Percentiles rank a stretch among this genome's conserved stretches.
These are phyloP conservation scores for Medicago ruthenica DNA, from an alignment of 306 rosid species.

Conservation along the genomic window DNA sequence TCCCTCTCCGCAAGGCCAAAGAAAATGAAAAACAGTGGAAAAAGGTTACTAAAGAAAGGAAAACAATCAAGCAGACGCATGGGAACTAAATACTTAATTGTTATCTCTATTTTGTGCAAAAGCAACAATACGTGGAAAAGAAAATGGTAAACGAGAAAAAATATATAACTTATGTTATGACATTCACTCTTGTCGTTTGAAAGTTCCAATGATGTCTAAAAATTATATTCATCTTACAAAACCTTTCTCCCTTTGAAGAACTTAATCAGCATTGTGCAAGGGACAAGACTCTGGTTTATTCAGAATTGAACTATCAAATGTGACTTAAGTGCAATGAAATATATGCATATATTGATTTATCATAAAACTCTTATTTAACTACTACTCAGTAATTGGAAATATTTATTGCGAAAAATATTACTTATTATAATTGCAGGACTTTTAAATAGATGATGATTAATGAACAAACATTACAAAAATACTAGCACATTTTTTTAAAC, in stretches of 20 bases:
- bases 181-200: constrained; percentile 23
- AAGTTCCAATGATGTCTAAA: constrained; percentile 26
- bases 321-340: constrained; percentile 7
- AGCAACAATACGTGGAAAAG: neutral
- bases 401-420: neutral
- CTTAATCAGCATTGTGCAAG: neutral
- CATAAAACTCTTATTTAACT: neutral
- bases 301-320: neutral
- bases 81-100: constrained; percentile 18
- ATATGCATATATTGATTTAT: neutral
- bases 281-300: neutral
- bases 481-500: neutral
- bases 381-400: neutral
- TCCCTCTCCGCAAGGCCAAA: neutral
- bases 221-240: constrained; percentile 2
- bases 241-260: constrained; percentile 12
- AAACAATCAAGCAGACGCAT: constrained; percentile 12
- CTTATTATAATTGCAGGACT: neutral
- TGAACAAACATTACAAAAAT: constrained; percentile 9
- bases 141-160: constrained; percentile 20
- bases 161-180: neutral
- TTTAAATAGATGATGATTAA: neutral
- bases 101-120: neutral
- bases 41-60: neutral
- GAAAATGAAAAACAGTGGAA: neutral